These are phyloP conservation scores for Emericellopsis atlantica DNA, from an alignment of 2,329 filamentous ascomycete species.

Conservation along the genomic window DNA sequence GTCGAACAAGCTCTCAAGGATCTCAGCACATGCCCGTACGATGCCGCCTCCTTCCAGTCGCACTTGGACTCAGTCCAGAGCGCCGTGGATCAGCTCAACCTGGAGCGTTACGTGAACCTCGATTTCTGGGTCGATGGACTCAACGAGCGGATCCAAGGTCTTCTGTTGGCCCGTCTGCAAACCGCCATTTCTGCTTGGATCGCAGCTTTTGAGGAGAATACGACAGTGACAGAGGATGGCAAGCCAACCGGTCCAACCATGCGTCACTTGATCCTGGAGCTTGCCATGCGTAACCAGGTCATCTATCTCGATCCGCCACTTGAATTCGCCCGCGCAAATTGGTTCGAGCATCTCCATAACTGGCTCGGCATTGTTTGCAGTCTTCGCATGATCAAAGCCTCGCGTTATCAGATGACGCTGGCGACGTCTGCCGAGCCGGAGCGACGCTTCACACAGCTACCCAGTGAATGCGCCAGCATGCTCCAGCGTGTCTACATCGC, in stretches of 20 bases:
- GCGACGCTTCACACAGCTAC: constrained; percentile 70
- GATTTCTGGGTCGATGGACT: constrained; percentile 79
- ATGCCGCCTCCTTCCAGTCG: constrained; percentile 63
- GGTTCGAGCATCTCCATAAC: constrained; percentile 83
- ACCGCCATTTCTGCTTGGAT: constrained; percentile 83
- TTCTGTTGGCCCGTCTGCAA: constrained; percentile 70
- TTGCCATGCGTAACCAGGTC: constrained; percentile 96
- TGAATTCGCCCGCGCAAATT: constrained; percentile 82
- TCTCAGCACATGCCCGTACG: constrained; percentile 74
- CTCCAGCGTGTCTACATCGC: constrained; percentile 70
- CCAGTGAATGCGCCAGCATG: constrained; percentile 67
- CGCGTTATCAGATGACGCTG: constrained; percentile 82
- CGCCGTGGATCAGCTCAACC: constrained; percentile 87
- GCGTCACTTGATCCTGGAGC: constrained; percentile 70
- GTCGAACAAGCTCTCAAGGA: constrained; percentile 73
- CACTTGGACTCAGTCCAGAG: constrained; percentile 79
- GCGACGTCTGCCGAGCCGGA: constrained; percentile 54
- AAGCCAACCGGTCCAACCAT: constrained; percentile 45
- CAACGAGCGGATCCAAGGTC: constrained; percentile 73
- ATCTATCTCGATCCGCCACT: constrained; percentile 93
- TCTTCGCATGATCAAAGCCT: constrained; percentile 85
- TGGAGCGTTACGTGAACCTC: constrained; percentile 93
- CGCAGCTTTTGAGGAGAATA: constrained; percentile 60
- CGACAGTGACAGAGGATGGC: constrained; percentile 27
- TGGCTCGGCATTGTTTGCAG: constrained; percentile 93